Conservation (phyloP, 2,329 filamentous ascomycete species). For the Colletotrichum sp. region DNA sequence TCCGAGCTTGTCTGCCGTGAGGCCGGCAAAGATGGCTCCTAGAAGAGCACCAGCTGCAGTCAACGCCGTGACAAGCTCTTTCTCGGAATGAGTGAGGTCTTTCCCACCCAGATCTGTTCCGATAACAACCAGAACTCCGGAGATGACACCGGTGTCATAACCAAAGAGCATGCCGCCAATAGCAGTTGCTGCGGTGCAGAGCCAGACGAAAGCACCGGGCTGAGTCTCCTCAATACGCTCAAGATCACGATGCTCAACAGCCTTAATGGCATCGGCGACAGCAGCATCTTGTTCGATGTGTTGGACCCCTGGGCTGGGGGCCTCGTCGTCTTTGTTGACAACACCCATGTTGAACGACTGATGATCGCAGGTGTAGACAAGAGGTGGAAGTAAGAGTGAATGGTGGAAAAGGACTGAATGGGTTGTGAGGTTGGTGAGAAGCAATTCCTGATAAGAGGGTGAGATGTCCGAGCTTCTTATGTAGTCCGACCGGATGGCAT, state of each 20-base stretch:
- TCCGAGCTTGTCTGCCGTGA: constrained; percentile 27
- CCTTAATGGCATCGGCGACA: not conserved
- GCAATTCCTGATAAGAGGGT: not conserved
- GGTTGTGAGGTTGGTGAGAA: not conserved
- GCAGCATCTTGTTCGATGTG: not conserved
- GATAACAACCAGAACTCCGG: constrained; percentile 48
- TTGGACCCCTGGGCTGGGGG: not conserved
- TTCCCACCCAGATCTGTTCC: constrained; percentile 49
- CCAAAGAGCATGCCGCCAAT: constrained; percentile 31
- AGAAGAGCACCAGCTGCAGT: constrained; percentile 26
- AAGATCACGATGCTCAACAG: not conserved
- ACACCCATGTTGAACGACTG: not conserved
- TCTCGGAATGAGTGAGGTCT: constrained; percentile 56
- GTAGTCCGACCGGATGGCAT: not conserved
- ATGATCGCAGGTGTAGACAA: not conserved
- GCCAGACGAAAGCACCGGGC: constrained; percentile 28
- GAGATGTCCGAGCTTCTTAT: not conserved
- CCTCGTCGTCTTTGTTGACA: not conserved
- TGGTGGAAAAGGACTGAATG: not conserved
- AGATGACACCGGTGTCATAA: constrained; percentile 56
- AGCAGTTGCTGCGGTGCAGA: constrained; percentile 29
- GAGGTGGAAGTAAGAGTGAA: not conserved
- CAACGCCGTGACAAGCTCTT: constrained; percentile 21
- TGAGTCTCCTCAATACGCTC: constrained; percentile 27
- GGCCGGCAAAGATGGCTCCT: constrained; percentile 25